Evolutionary conservation across 208 protist genomes (phyloP).

Genomic region (Crithidia expoeki): DNA sequence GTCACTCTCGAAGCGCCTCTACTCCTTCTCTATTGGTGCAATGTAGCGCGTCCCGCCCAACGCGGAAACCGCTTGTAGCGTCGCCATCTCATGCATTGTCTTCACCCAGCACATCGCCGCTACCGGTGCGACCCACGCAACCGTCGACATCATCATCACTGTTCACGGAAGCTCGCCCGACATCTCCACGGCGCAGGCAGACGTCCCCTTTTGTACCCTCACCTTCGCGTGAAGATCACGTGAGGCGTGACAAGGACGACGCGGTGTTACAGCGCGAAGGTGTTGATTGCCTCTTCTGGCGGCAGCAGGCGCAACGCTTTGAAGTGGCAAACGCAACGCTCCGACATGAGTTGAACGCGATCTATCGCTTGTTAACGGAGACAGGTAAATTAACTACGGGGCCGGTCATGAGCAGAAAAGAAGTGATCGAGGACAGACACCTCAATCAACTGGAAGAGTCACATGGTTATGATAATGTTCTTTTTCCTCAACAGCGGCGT

Average conservation of each 20-base stretch:
- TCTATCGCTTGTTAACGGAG: conserved; percentile 12
- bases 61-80: background rate
- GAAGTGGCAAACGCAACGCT: conserved; percentile 12
- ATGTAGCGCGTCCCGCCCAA: background rate
- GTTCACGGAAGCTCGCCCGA: background rate
- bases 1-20: conserved; percentile 1
- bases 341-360: conserved; percentile 15
- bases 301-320: conserved; percentile 26
- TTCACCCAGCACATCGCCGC: background rate
- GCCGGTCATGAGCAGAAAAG: background rate
- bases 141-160: background rate
- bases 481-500: background rate
- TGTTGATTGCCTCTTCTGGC: conserved; percentile 22
- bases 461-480: background rate
- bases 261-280: background rate
- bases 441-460: background rate
- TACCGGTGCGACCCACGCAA: conserved; percentile 4
- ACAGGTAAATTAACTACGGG: background rate
- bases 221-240: background rate
- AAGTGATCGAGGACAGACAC: background rate
- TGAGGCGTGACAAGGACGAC: background rate
- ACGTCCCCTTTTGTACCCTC: background rate
- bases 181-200: background rate
- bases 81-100: background rate
- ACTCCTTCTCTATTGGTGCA: background rate